Base-by-base conservation (phyloP, 768 basidiomycete genomes). In the Mrakia gelida region DNA sequence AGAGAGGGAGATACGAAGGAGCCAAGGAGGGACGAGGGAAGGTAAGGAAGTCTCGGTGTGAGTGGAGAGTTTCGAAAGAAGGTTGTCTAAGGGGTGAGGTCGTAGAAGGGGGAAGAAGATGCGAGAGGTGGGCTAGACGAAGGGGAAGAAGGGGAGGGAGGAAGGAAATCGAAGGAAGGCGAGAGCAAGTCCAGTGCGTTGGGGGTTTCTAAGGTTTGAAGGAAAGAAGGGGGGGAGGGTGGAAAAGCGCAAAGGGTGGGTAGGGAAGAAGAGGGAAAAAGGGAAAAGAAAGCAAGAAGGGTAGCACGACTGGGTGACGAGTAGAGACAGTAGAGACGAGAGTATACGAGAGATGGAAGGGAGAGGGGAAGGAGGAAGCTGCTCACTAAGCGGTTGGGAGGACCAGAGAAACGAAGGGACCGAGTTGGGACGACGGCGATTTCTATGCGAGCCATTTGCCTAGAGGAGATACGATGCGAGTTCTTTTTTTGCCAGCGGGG, bases 131-230 rank as follows among this genome's bases (percentile, higher is more conserved):
- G 9, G 45, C 45, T 10, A 45, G 45, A 15, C 73, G 56, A 32
- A 63, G n/a, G 34, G 73, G 49, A 28, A 65, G 41, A 59, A 59
- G 34, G 70, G 63, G 59, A 54, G 41, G 32, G 71, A 1, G 70
- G 70, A 2, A 81, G 83, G 70, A 73, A 94, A 93, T 90, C 95
- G 94, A 61, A 94, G 94, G 96, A 95, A 67, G 34, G 41, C 63
- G 65, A 45, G 41, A 49, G 26, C 34, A 63, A 67, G 38, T 18
- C 15, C 59, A 62, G 32, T 26, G 38, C 21, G n/a, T 38, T 30
- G 7, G 61, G 1, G 61, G 30, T 18, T n/a, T 63, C 56, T 49
- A 34, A 62, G 16, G 45, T 45, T 45, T 45, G 45, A 15, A 45
- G 11, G 45, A 15, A 45, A 43, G 30, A 21, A 59, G 13, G 30